Evolutionary conservation across 179 eudicot genomes (phyloP).

Genomic region (Amaranthus tricolor): DNA sequence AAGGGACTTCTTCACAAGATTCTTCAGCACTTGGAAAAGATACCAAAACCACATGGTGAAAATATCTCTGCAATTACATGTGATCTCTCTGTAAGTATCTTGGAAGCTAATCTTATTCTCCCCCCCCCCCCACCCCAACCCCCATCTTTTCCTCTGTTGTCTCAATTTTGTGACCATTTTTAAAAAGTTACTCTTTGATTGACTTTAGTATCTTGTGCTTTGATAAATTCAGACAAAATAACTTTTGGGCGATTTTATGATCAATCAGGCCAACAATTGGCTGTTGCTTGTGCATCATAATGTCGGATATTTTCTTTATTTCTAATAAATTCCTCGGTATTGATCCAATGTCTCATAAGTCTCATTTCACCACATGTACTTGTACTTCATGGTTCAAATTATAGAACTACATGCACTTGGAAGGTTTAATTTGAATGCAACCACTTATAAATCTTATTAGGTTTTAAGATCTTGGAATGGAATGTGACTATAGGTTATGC

Average conservation of each 20-base stretch:
- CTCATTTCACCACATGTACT: neutral
- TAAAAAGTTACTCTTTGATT: neutral
- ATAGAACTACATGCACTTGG: neutral
- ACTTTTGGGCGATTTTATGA: neutral
- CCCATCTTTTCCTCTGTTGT: neutral
- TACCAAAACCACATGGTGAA: conserved; percentile 97
- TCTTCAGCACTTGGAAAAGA: conserved; percentile 89
- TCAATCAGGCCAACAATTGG: neutral
- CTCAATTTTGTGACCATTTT: neutral
- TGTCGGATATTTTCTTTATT: neutral
- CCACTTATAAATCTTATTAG: too few species aligned
- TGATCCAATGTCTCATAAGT: neutral
- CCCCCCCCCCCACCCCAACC: neutral
- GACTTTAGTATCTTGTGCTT: neutral
- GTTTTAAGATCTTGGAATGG: too few species aligned
- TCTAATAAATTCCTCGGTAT: neutral
- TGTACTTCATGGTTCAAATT: neutral
- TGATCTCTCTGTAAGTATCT: conserved; percentile 79
- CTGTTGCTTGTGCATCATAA: neutral
- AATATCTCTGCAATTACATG: conserved; percentile 85
- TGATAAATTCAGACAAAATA: neutral
- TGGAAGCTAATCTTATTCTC: neutral
- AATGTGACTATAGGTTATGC: too few species aligned
- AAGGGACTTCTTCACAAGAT: conserved; percentile 85
- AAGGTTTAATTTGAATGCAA: neutral